Evolutionary conservation across 441 rosid species (phyloP), one percentile per base, ranked within the genome.

Genomic region (Populus hybrid): DNA sequence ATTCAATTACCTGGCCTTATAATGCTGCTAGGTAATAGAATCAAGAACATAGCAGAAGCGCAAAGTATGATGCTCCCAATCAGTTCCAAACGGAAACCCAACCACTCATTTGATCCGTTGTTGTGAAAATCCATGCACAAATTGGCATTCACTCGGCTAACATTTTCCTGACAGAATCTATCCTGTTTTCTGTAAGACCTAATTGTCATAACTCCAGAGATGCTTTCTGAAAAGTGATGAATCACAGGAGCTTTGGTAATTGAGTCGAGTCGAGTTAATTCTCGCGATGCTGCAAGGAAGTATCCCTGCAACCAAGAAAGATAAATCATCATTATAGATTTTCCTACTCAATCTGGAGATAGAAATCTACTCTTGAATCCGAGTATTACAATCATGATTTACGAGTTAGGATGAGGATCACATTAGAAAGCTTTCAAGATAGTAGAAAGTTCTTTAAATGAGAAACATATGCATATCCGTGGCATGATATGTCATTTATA

Each of bases 211-310:
- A 95, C 94, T 36, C 99, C 99, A 1, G 94, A 90, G 68, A 95
- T 91, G 81, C 95, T 95, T 78, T 95, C 99, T 0, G 99, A 95
- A 88, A 95, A 95, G 80, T 95, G 98, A 86, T 95, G 98, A 79
- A 95, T 92, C 45, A 95, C 89, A 6, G 98, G 99, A 8, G 99
- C 99, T 83, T 95, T 95, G 20, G 99, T 93, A 72, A 95, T 92
- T 1, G 98, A 95, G 78, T 95, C 98, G 6, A 95, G 89, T 14
- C 97, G 97, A 71, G 99, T 95, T 61, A 95, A 76, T 82, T 93
- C 98, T 45, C 98, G 90, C 53, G 99, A 89, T 21, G 97, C 76
- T 76, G 99, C 87, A 65, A 93, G 94, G 86, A 85, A 95, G 87
- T 90, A 95, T 16, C 90, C 92, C 99, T 94, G 84, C 42, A 74